Evolutionary conservation across 805 yeast genomes (phyloP).

Genomic region (Candida manassasensis): DNA sequence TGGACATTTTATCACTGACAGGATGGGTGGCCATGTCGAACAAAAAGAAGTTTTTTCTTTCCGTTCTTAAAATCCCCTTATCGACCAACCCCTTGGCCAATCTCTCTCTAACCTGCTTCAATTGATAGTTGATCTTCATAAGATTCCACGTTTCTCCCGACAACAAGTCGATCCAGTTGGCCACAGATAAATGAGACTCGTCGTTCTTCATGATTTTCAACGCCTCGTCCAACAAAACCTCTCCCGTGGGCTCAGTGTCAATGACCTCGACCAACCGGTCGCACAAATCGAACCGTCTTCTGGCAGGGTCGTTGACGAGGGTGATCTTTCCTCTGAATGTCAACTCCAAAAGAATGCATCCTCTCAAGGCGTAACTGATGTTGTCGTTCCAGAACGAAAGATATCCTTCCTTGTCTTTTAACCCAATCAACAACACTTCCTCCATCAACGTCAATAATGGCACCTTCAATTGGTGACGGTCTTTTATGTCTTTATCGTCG

Average conservation of each 20-base stretch:
- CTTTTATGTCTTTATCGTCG: constrained; percentile 66
- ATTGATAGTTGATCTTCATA: constrained; percentile 88
- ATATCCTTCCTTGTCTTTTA: constrained; percentile 94
- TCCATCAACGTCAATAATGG: constrained; percentile 93
- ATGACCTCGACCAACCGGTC: constrained; percentile 86
- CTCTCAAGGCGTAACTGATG: constrained; percentile 92
- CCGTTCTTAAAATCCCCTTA: constrained; percentile 93
- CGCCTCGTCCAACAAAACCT: constrained; percentile 90
- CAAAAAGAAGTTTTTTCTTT: constrained; percentile 85
- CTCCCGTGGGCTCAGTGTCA: constrained; percentile 87
- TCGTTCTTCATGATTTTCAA: constrained; percentile 83
- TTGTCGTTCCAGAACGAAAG: constrained; percentile 97
- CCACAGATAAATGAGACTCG: constrained; percentile 70
- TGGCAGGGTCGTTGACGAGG: constrained; percentile 86
- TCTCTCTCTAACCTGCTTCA: constrained; percentile 95
- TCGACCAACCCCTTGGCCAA: constrained; percentile 95
- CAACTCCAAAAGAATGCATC: constrained; percentile 86
- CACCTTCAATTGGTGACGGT: constrained; percentile 33
- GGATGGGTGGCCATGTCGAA: constrained; percentile 99
- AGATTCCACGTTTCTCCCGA: constrained; percentile 98
- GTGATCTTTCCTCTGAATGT: constrained; percentile 87
- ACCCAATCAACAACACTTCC: constrained; percentile 87
- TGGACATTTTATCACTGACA: constrained; percentile 77
- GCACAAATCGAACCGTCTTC: constrained; percentile 80
- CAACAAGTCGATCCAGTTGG: constrained; percentile 89